A percentile compares a stretch with the other conserved stretches of the same genome.
Conservation (phyloP, 805 yeast species). For the Myxozyma udenii region DNA sequence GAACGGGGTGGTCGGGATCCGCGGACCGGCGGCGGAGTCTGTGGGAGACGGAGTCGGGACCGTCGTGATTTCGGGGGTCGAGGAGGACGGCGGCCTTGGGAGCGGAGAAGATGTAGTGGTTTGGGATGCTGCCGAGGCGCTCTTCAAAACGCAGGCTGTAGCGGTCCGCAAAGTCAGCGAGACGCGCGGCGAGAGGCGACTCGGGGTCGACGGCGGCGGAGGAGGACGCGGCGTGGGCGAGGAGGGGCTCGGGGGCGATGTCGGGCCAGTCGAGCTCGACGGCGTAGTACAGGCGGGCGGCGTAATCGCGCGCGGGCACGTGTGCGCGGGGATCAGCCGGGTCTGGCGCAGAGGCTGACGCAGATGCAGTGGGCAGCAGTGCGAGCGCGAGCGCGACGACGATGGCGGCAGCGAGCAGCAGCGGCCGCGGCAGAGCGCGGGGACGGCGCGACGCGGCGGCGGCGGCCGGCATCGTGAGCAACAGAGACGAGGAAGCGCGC, state of each 20-base stretch:
- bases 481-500: background rate
- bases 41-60: background rate
- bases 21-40: constrained; percentile 1
- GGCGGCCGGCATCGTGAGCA: background rate
- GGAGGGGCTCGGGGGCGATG: background rate
- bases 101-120: constrained; percentile 23
- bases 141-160: constrained; percentile 23
- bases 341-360: too few species aligned
- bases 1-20: background rate
- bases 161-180: constrained; percentile 11
- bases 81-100: constrained; percentile 1
- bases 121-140: constrained; percentile 14
- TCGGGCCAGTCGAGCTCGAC: constrained; percentile 28
- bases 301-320: constrained; percentile 31
- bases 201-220: constrained; percentile 4
- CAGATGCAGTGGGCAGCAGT: too few species aligned
- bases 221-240: background rate
- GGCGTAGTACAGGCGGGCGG: constrained; percentile 29
- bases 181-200: background rate
- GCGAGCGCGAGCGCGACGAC: too few species aligned
- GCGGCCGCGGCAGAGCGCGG: too few species aligned
- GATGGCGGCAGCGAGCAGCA: too few species aligned
- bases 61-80: background rate
- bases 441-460: background rate
- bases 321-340: constrained; percentile 18